These are phyloP conservation scores for Hyaloperonospora brassicae DNA, from an alignment of 352 stramenopile species.

Conservation along the genomic window DNA sequence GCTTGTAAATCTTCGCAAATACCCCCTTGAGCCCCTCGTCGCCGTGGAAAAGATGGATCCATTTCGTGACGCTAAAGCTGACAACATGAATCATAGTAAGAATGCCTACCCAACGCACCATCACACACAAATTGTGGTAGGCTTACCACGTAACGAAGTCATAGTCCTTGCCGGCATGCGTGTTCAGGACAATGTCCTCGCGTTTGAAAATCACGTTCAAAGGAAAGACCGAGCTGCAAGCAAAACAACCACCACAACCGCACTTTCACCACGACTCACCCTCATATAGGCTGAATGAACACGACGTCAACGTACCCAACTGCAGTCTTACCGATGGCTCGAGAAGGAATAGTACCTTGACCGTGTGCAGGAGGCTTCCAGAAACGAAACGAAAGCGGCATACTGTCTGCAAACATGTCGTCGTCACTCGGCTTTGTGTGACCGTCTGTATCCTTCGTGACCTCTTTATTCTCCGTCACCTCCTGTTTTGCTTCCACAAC, in stretches of 20 bases:
- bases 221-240: constrained; percentile 47
- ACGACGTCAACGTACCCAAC: constrained; percentile 34
- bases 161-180: constrained; percentile 55
- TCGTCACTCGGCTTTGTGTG: constrained; percentile 3
- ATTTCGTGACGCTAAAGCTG: constrained; percentile 87
- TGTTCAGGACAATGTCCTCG: constrained; percentile 54
- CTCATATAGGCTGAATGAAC: neutral
- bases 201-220: constrained; percentile 79
- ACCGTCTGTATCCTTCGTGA: neutral
- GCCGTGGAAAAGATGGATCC: constrained; percentile 85
- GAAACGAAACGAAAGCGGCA: constrained; percentile 58
- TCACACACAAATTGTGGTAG: constrained; percentile 1
- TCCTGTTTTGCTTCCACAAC: constrained; percentile 1
- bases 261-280: neutral
- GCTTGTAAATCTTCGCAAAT: constrained; percentile 56
- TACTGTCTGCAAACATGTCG: constrained; percentile 35
- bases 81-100: neutral
- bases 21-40: constrained; percentile 74
- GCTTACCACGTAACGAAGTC: constrained; percentile 74
- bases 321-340: constrained; percentile 41
- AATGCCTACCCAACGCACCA: neutral
- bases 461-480: no score
- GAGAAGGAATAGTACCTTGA: constrained; percentile 23
- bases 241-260: neutral
- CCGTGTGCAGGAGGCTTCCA: constrained; percentile 49